phyloP scores from a whole-genome alignment of 2,329 filamentous ascomycete genomes.

The Botryosphaeria dothidea region DNA sequence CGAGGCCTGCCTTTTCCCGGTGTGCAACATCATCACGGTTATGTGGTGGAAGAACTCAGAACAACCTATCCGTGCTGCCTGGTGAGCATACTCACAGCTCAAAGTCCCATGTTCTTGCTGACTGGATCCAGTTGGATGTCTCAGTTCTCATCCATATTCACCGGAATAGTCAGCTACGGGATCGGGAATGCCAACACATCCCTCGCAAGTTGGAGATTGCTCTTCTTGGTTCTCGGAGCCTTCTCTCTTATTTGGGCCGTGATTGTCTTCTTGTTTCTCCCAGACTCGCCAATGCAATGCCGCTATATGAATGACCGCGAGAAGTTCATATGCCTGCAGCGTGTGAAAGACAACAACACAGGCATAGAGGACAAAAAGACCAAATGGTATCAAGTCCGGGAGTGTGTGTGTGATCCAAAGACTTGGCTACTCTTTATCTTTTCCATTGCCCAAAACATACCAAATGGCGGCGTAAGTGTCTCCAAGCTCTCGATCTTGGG shows the following conservation, averaged over 20 bases:
- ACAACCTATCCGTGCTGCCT: not conserved
- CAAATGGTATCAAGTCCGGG: slow-evolving; percentile 32
- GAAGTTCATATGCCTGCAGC: slow-evolving; percentile 9
- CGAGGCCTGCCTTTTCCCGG: slow-evolving; percentile 1
- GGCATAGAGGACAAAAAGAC: slow-evolving; percentile 25
- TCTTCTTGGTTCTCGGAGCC: slow-evolving; percentile 19
- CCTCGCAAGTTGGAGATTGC: slow-evolving; percentile 20
- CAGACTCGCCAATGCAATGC: slow-evolving; percentile 27
- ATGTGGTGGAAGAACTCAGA: slow-evolving; percentile 16
- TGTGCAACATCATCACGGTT: slow-evolving; percentile 8
- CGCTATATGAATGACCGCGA: slow-evolving; percentile 21
- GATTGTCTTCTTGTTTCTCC: slow-evolving; percentile 22
- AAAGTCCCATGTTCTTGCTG: not conserved
- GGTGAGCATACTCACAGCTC: not conserved
- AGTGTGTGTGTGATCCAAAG: slow-evolving; percentile 38
- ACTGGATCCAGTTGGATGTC: slow-evolving; percentile 4
- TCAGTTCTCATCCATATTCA: slow-evolving; percentile 9
- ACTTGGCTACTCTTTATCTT: slow-evolving; percentile 36
- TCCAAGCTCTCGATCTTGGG: not conserved
- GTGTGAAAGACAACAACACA: slow-evolving; percentile 15
- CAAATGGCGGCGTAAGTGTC: slow-evolving; percentile 38
- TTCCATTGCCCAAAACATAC: slow-evolving; percentile 36
- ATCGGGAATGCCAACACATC: not conserved
- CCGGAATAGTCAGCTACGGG: slow-evolving; percentile 6
- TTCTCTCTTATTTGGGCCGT: slow-evolving; percentile 23